Evolutionary conservation across 257 asterid genomes (phyloP).

Genomic region (Phtheirospermum japonicum): DNA sequence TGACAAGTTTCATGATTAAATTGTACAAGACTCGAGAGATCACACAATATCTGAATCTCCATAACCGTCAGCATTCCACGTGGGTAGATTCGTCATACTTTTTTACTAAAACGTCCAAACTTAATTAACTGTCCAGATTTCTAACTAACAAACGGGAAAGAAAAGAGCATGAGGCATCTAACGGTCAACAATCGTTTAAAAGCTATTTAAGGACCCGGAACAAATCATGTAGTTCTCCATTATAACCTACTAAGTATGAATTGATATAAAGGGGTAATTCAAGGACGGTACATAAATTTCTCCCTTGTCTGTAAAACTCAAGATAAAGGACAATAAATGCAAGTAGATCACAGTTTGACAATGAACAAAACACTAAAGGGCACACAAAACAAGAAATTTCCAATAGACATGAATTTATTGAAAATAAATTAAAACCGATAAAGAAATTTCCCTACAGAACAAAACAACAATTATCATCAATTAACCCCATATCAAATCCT

Average conservation of each 20-base stretch:
- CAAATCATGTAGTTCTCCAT: constrained; percentile 2
- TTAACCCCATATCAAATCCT: constrained; percentile 14
- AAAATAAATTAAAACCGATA: constrained; percentile 1
- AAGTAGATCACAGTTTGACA: constrained; percentile 9
- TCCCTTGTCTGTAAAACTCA: not conserved
- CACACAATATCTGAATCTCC: too few relatives aligned
- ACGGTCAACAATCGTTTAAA: too few relatives aligned
- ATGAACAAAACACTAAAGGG: not conserved
- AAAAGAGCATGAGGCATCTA: too few relatives aligned
- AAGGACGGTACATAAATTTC: not conserved
- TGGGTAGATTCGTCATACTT: too few relatives aligned
- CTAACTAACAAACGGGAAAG: too few relatives aligned
- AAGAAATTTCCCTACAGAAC: constrained; percentile 19
- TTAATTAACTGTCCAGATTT: too few relatives aligned
- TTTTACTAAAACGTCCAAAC: too few relatives aligned
- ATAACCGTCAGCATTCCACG: too few relatives aligned
- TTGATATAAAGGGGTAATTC: constrained; percentile 15
- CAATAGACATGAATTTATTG: constrained; percentile 14
- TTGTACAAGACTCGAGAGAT: too few relatives aligned
- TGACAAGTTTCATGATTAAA: too few relatives aligned
- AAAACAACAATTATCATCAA: constrained; percentile 12
- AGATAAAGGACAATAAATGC: constrained; percentile 14
- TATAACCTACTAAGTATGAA: not conserved
- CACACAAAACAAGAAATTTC: not conserved
- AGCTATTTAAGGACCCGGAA: too few relatives aligned